Evolutionary conservation across 2,329 filamentous ascomycete genomes (phyloP).

Genomic region (Colletotrichum tofieldiae): DNA sequence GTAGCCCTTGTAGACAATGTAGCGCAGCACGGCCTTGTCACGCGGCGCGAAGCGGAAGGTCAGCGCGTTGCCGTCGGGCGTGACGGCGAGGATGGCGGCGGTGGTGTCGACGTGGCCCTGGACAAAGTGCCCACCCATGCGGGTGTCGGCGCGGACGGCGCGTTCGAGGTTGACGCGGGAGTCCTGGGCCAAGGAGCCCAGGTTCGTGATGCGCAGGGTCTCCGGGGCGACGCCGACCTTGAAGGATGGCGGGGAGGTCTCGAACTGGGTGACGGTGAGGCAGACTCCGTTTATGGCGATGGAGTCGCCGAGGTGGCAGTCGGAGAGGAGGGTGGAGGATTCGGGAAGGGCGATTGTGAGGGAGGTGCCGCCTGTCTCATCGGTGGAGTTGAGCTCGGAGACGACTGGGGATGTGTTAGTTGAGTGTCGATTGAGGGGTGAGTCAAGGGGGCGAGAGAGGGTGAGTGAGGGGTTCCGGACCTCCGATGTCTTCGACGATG

Average conservation of each 20-base stretch:
- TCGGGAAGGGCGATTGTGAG: conserved; percentile 84
- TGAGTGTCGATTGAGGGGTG: conserved; percentile 35
- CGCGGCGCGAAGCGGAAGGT: conserved; percentile 87
- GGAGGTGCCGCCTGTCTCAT: conserved; percentile 89
- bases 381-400: conserved; percentile 83
- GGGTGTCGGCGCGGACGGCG: conserved; percentile 89
- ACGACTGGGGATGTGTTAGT: conserved; percentile 73
- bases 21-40: conserved; percentile 79
- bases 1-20: conserved; percentile 97
- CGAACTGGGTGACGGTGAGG: conserved; percentile 83
- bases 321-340: conserved; percentile 81
- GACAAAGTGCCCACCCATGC: conserved; percentile 98
- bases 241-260: conserved; percentile 69
- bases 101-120: conserved; percentile 97
- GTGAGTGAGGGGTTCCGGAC: conserved; percentile 67
- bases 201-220: conserved; percentile 94
- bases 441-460: conserved; percentile 3
- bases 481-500: conserved; percentile 92
- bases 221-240: conserved; percentile 96
- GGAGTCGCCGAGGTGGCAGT: conserved; percentile 91
- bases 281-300: conserved; percentile 97
- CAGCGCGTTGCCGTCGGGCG: conserved; percentile 89
- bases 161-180: conserved; percentile 93
- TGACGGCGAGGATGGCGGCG: conserved; percentile 80
- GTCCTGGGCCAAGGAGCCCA: conserved; percentile 78